A percentile compares a stretch with the other conserved stretches of the same genome.
These are phyloP conservation scores for Trichophyton schoenleinii DNA, from an alignment of 2,329 filamentous ascomycete genomes.

Conservation along the genomic window DNA sequence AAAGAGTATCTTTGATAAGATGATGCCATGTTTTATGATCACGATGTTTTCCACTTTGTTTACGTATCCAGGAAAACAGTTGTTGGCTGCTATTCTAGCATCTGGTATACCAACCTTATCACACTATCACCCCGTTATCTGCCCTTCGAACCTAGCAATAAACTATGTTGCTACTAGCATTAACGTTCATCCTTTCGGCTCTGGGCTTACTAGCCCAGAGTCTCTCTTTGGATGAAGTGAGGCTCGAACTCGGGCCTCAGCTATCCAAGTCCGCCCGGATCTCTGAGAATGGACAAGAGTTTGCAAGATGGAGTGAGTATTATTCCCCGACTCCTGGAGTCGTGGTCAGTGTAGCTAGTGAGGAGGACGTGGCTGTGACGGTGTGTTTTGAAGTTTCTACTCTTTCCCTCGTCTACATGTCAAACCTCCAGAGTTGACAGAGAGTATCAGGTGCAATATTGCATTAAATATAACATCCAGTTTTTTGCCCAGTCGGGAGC, in stretches of 20 bases:
- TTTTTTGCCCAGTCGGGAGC: constrained; percentile 43
- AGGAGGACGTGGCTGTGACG: constrained; percentile 12
- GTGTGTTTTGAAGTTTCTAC: constrained; percentile 7
- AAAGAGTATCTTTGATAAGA: neutral
- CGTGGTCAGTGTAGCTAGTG: constrained; percentile 12
- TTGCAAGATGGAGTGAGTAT: constrained; percentile 13
- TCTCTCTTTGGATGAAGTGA: neutral
- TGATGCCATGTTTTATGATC: neutral
- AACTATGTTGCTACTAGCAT: neutral
- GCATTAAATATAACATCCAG: constrained; percentile 36
- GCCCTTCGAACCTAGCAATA: neutral
- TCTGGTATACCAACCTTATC: too few relatives aligned
- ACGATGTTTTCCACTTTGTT: neutral
- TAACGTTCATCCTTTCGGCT: neutral
- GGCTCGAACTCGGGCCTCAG: neutral
- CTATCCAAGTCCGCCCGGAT: neutral
- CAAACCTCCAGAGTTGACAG: constrained; percentile 6
- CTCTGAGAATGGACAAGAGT: neutral
- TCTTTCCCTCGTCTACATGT: neutral
- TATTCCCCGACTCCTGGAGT: constrained; percentile 9
- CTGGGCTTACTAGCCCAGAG: neutral
- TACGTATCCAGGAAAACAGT: neutral
- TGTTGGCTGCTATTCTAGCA: neutral
- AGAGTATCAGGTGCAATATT: constrained; percentile 34
- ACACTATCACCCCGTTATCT: neutral